phyloP scores from a whole-genome alignment of 2,329 filamentous ascomycete species.

The Aspergillus terreus region DNA sequence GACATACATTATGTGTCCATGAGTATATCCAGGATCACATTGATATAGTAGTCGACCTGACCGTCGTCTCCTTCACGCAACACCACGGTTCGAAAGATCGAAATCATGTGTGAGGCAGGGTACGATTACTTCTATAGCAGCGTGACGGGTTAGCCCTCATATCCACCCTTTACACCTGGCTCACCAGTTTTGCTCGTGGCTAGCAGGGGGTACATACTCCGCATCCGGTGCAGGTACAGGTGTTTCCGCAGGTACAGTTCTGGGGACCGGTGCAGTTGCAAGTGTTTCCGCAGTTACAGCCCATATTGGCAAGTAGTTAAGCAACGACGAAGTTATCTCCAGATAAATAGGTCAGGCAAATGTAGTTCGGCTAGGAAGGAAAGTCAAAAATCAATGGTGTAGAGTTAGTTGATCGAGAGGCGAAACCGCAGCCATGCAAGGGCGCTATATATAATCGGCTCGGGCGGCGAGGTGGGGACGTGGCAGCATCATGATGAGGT shows the following conservation, averaged over 20 bases:
- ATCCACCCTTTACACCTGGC: conserved; percentile 8
- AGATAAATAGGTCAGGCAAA: neutral
- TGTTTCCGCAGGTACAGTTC: conserved; percentile 30
- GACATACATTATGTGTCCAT: conserved; percentile 6
- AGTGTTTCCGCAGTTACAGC: conserved; percentile 30
- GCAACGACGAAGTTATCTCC: neutral
- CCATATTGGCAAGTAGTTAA: conserved; percentile 22
- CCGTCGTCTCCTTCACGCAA: conserved; percentile 7
- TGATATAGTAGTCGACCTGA: conserved; percentile 2
- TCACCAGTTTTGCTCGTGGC: conserved; percentile 7
- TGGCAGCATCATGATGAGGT: conserved; percentile 24
- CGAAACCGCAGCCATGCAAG: neutral
- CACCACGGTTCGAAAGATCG: neutral
- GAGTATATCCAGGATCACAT: conserved; percentile 10
- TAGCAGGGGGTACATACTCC: conserved; percentile 30
- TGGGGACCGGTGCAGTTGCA: conserved; percentile 31
- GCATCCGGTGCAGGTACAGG: conserved; percentile 36
- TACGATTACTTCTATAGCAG: conserved; percentile 21
- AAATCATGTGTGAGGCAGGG: neutral
- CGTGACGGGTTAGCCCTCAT: conserved; percentile 9
- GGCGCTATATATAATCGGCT: conserved; percentile 12
- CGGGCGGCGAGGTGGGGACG: conserved; percentile 5
- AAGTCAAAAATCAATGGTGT: neutral
- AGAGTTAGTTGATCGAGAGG: neutral
- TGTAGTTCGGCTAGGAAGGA: neutral